Evolutionary conservation across 2,329 filamentous ascomycete genomes (phyloP).

Genomic region (Neurospora sp.): DNA sequence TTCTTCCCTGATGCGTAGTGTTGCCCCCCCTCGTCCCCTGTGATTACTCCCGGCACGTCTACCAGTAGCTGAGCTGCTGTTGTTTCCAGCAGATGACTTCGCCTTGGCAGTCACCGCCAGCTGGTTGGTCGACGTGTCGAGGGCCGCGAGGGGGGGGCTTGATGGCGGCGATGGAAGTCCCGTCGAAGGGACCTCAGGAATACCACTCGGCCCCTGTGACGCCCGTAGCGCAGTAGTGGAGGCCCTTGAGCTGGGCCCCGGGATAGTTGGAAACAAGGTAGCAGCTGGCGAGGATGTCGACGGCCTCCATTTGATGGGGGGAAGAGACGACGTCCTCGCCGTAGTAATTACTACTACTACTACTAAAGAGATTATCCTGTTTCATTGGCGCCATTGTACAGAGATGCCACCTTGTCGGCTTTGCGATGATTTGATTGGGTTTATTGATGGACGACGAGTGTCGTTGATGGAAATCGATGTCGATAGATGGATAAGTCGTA

Average conservation of each 20-base stretch:
- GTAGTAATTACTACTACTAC: conserved; percentile 73
- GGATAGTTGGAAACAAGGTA: conserved; percentile 63
- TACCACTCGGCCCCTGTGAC: conserved; percentile 75
- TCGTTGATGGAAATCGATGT: neutral
- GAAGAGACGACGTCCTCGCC: conserved; percentile 54
- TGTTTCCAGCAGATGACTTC: conserved; percentile 27
- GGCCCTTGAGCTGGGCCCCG: conserved; percentile 63
- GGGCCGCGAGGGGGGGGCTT: conserved; percentile 81
- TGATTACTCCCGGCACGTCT: conserved; percentile 21
- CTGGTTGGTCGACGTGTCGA: conserved; percentile 54
- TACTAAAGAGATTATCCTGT: conserved; percentile 51
- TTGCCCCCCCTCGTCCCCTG: conserved; percentile 72
- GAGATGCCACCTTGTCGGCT: conserved; percentile 24
- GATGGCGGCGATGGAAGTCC: conserved; percentile 74
- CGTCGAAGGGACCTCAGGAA: conserved; percentile 84
- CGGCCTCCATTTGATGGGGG: conserved; percentile 10
- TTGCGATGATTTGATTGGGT: neutral
- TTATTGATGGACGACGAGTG: neutral
- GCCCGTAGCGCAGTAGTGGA: conserved; percentile 94
- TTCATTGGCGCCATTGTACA: conserved; percentile 58
- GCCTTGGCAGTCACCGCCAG: conserved; percentile 53
- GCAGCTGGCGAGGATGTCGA: conserved; percentile 78
- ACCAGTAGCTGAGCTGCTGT: neutral
- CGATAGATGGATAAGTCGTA: neutral
- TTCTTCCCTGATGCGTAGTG: conserved; percentile 95